phyloP scores from a whole-genome alignment of 306 rosid genomes.

The Trifolium dubium region DNA sequence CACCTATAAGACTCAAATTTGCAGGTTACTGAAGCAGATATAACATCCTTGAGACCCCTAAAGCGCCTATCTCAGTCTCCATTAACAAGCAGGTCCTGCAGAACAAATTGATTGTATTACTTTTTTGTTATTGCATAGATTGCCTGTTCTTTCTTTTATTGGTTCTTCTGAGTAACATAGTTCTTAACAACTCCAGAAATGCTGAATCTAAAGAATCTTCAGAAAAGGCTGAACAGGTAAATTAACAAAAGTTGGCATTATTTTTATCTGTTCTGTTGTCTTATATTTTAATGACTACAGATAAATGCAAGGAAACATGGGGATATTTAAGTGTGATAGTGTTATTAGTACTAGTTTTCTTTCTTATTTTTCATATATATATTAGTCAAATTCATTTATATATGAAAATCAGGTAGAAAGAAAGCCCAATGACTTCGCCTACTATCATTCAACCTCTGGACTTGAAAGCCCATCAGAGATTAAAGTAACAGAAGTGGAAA shows the following conservation, averaged over 20 bases:
- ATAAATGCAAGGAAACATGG: slow-evolving; percentile 29
- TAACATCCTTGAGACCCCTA: slow-evolving; percentile 58
- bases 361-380: slow-evolving; percentile 10
- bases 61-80: slow-evolving; percentile 66
- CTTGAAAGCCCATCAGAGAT: slow-evolving; percentile 51
- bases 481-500: slow-evolving; percentile 59
- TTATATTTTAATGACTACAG: slow-evolving; percentile 29
- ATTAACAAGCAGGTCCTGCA: slow-evolving; percentile 60
- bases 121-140: slow-evolving; percentile 12
- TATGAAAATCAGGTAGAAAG: slow-evolving; percentile 50
- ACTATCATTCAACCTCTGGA: slow-evolving; percentile 41
- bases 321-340: slow-evolving; percentile 25
- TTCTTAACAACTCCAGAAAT: slow-evolving; percentile 59
- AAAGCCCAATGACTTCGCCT: slow-evolving; percentile 39
- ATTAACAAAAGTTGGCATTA: slow-evolving; percentile 11
- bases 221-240: slow-evolving; percentile 63
- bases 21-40: slow-evolving; percentile 69
- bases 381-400: slow-evolving; percentile 35
- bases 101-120: slow-evolving; percentile 31
- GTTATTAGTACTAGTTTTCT: slow-evolving; percentile 10
- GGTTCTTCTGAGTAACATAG: slow-evolving; percentile 36
- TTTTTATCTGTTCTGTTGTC: slow-evolving; percentile 30
- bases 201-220: slow-evolving; percentile 46
- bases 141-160: slow-evolving; percentile 18
- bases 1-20: slow-evolving; percentile 39